A percentile compares a stretch with the other conserved stretches of the same genome.
Conservation (phyloP, 306 rosid species). For the Castanea crenata region DNA sequence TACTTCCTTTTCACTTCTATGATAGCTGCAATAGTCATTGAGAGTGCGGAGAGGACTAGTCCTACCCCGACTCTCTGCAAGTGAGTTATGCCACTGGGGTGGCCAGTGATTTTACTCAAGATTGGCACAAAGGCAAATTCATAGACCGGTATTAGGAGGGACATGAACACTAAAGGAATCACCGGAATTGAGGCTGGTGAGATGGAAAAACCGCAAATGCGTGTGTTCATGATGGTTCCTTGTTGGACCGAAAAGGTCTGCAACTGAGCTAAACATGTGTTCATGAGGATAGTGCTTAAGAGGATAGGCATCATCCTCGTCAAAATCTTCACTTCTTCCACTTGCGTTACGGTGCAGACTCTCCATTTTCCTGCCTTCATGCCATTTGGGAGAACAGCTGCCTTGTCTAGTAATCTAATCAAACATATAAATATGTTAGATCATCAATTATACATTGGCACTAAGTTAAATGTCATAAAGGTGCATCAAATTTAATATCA, state of each 20-base stretch:
- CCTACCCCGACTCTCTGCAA: conserved; percentile 59
- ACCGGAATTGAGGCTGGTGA: conserved; percentile 53
- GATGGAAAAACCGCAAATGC: conserved; percentile 19
- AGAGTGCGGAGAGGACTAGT: conserved; percentile 48
- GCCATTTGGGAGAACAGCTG: conserved; percentile 39
- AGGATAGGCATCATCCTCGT: conserved; percentile 64
- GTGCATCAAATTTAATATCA: too few relatives aligned
- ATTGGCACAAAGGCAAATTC: conserved; percentile 47
- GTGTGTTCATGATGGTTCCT: conserved; percentile 44
- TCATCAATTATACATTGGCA: background rate
- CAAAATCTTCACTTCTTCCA: conserved; percentile 59
- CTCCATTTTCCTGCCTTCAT: conserved; percentile 32
- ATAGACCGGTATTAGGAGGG: conserved; percentile 46
- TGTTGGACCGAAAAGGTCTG: conserved; percentile 56
- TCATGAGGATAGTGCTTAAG: conserved; percentile 54
- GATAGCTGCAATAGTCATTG: conserved; percentile 48
- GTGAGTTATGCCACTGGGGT: conserved; percentile 47
- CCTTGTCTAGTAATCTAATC: conserved; percentile 51
- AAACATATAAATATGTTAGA: conserved; percentile 6
- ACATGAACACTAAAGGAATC: conserved; percentile 59
- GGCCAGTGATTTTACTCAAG: conserved; percentile 35
- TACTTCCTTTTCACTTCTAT: conserved; percentile 48
- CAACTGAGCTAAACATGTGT: conserved; percentile 55
- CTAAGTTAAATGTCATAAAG: too few relatives aligned
- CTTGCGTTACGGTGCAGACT: conserved; percentile 46